Evolutionary conservation across 805 yeast species (phyloP), one percentile per base, ranked within the genome.

Genomic region (Candida taoyuanica): DNA sequence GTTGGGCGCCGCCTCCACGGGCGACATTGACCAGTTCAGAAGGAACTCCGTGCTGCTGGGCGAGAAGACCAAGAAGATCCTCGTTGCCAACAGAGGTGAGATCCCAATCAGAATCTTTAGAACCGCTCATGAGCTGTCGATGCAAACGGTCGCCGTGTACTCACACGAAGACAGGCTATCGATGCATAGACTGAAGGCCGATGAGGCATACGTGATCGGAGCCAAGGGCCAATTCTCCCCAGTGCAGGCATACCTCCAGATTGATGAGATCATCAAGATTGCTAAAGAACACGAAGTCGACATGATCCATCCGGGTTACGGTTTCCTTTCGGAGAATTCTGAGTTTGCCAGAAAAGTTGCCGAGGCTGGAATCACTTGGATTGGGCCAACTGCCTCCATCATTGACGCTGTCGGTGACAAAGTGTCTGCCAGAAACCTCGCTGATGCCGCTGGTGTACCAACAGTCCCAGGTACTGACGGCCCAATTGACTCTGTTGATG

Each of bases 391-490:
- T 16, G 77, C 83, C 54, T 68, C 70, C 39, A 93, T 94, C 44
- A 91, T 91, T 53, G 97, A 91, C 53, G 68, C 93, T 14, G 96
- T 91, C 21, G 98, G 98, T 62, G 98, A 91, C 68, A 91, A 91
- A 70, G 98, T 93, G 30, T 75, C 87, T 48, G 98, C 98, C 32
- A 79, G 98, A 70, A 76, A 70, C 51, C 73, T 91, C 55, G 98
- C 98, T 37, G 74, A 73, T 34, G 70, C 71, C 48, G 86, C 86
- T 55, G 62, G 78, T 40, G 98, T 91, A 15, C 98, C 98, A 12
- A 83, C 81, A 27, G 97, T 91, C 18, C 98, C 98, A 6, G 98
- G 98, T 59, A 89, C 98, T 12, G 95, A 94, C 7, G 98, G 98
- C 29, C 98, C 98, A 47, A 88, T 93, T 59, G 89, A 81, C 42